Evolutionary conservation across 495 filamentous ascomycete species (phyloP), one percentile per base, ranked within the genome.

Genomic region (Penicillium riverlandense): DNA sequence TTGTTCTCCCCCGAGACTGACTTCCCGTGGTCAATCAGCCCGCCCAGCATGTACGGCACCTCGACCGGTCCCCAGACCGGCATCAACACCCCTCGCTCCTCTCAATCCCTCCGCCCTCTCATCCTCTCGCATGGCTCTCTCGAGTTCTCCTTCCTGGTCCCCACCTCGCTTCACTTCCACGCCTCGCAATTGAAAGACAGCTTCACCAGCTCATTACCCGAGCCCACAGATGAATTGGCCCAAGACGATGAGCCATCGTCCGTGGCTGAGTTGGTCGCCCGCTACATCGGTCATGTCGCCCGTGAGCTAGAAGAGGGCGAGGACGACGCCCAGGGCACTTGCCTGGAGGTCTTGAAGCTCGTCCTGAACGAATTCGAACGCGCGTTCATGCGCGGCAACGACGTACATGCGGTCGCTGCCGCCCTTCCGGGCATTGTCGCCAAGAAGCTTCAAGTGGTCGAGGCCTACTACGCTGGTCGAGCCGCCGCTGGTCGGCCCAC

Each of bases 241-340:
- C 86, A 90, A 58, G 92, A 98, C 66, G 92, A 98, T 53, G 92
- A 98, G 72, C 92, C 92, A 6, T 97, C 92, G 0, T 98, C 92
- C 8, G 78, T 86, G 11, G 65, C 85, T 11, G 92, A 98, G 67
- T 78, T 98, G 28, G 88, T 97, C 6, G 88, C 88, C 35, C 79
- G 92, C 45, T 98, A 91, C 58, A 83, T 98, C 55, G 89, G 88
- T 43, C 86, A 88, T 67, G 78, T 95, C 33, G 88, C 89, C 43
- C 65, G 76, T 42, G 86, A 96, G 65, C 84, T 96, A 2, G 83
- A 91, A 13, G 85, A 90, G 47, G 91, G 88, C 11, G 92, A 96
- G 62, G 90, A 96, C 55, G 87, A 90, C 63, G 73, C 79, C 2
- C 85, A 88, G 42, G 87, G 82, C 34, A 87, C 83, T 5, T 94